phyloP scores from a whole-genome alignment of 805 yeast species.

The Pichia phayaonensis region DNA sequence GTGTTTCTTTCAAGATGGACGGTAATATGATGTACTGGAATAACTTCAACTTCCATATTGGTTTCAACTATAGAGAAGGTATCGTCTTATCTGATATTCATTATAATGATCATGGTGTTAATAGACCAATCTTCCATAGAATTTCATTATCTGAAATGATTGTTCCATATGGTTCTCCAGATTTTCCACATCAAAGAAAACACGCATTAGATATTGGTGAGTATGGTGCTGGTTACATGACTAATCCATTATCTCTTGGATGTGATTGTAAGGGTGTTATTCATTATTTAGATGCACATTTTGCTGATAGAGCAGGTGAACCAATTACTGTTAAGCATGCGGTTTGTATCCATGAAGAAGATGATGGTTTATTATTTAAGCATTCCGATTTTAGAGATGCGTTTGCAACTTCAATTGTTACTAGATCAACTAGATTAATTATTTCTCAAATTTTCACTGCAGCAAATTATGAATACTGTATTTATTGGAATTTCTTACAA shows the following conservation, averaged over 20 bases:
- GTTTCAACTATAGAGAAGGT: conserved; percentile 83
- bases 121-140: conserved; percentile 70
- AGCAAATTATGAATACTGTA: conserved; percentile 78
- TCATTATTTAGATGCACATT: conserved; percentile 76
- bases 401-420: conserved; percentile 64
- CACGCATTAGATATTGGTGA: conserved; percentile 85
- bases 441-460: conserved; percentile 81
- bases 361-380: conserved; percentile 70
- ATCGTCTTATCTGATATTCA: conserved; percentile 67
- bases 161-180: conserved; percentile 78
- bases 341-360: conserved; percentile 80
- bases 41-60: conserved; percentile 70
- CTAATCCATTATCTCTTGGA: conserved; percentile 70
- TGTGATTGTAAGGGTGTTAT: conserved; percentile 85
- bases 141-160: conserved; percentile 75
- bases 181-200: conserved; percentile 74
- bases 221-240: conserved; percentile 82
- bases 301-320: conserved; percentile 58
- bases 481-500: conserved; percentile 77
- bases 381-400: conserved; percentile 81
- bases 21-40: conserved; percentile 72
- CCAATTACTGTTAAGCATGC: conserved; percentile 70
- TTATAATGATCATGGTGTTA: conserved; percentile 69
- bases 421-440: conserved; percentile 67
- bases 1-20: conserved; percentile 66